Evolutionary conservation across 2,329 filamentous ascomycete species (phyloP).

Genomic region (Calonectria fujianensis): DNA sequence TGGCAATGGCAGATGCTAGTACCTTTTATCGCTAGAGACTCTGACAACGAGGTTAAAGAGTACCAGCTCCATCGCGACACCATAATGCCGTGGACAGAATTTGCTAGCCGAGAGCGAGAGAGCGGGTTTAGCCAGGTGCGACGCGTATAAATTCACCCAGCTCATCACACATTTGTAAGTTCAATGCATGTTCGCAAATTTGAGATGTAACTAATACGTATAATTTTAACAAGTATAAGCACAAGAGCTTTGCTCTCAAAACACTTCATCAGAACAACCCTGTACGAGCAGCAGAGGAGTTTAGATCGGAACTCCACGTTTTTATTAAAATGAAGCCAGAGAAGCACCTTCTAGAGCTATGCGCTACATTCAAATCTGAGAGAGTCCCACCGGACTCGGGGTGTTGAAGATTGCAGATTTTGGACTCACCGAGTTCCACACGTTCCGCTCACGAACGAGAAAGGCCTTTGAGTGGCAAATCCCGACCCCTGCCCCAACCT

Average conservation of each 20-base stretch:
- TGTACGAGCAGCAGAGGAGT: background rate
- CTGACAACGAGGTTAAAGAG: slow-evolving; percentile 20
- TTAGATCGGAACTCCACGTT: background rate
- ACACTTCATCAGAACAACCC: background rate
- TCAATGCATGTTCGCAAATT: accelerated
- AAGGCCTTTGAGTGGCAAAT: background rate
- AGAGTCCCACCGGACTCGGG: background rate
- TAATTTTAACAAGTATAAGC: background rate
- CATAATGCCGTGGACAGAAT: slow-evolving; percentile 24
- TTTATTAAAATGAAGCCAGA: slow-evolving; percentile 29
- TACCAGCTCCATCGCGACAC: slow-evolving; percentile 24
- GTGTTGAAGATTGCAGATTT: slow-evolving; percentile 40
- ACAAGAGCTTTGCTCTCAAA: slow-evolving; percentile 24
- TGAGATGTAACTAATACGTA: background rate
- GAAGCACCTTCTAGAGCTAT: slow-evolving; percentile 34
- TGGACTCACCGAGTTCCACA: slow-evolving; percentile 32
- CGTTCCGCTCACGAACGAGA: background rate
- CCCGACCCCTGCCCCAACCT: slow-evolving; percentile 1
- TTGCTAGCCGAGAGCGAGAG: background rate
- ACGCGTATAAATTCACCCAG: slow-evolving; percentile 19
- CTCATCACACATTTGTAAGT: slow-evolving; percentile 30
- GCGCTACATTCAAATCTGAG: slow-evolving; percentile 30
- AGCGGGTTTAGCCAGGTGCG: slow-evolving; percentile 16
- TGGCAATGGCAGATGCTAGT: slow-evolving; percentile 13
- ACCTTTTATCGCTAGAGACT: slow-evolving; percentile 22